A percentile compares a stretch with the other conserved stretches of the same genome.
These are phyloP conservation scores for Annulohypoxylon nitens DNA, from an alignment of 495 filamentous ascomycete genomes.

Conservation along the genomic window DNA sequence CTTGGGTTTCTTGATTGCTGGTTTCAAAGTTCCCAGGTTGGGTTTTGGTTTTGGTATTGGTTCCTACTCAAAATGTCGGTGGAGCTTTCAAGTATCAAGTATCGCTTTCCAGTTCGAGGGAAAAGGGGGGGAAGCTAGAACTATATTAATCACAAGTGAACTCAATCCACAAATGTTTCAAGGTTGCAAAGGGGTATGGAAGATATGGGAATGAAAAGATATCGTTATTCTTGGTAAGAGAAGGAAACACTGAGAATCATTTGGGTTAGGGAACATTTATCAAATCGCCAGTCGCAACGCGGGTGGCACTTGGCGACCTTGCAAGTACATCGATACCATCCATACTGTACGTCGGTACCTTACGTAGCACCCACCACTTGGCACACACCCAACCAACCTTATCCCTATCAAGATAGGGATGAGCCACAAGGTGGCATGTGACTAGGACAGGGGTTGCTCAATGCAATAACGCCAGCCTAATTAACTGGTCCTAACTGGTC, in stretches of 20 bases:
- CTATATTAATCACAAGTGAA: constrained; percentile 38
- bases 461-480: constrained; percentile 32
- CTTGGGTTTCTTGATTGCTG: background rate
- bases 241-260: constrained; percentile 10
- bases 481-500: constrained; percentile 19
- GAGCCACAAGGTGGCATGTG: constrained; percentile 44
- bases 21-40: constrained; percentile 18
- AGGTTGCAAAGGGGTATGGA: background rate
- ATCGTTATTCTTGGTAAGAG: constrained; percentile 20
- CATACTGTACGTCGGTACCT: constrained; percentile 17
- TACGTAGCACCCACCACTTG: constrained; percentile 3
- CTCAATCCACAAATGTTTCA: constrained; percentile 34
- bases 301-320: constrained; percentile 42
- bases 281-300: constrained; percentile 42
- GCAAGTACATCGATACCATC: no score
- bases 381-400: constrained; percentile 17
- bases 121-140: constrained; percentile 5
- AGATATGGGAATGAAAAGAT: constrained; percentile 21
- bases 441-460: constrained; percentile 21
- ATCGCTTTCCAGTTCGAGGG: constrained; percentile 15
- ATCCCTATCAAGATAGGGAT: constrained; percentile 27
- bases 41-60: constrained; percentile 10
- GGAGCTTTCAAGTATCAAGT: constrained; percentile 1
- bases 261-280: constrained; percentile 40
- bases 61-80: constrained; percentile 19